phyloP scores from a whole-genome alignment of 2,329 filamentous ascomycete species.

The Sclerotinia spermophila region DNA sequence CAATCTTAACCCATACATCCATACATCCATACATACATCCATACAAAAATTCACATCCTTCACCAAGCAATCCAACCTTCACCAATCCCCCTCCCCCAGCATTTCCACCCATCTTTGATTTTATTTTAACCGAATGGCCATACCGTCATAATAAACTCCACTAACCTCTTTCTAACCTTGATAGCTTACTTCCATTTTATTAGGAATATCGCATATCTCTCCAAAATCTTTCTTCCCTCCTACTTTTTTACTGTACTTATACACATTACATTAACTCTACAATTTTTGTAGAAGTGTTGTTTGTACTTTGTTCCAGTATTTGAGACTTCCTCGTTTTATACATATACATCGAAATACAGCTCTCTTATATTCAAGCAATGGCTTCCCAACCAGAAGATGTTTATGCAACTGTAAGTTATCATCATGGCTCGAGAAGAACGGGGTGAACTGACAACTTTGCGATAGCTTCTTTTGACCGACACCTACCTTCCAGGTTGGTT shows the following conservation, averaged over 20 bases:
- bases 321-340: too few species aligned
- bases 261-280: not conserved
- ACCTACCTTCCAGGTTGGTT: constrained; percentile 80
- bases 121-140: not conserved
- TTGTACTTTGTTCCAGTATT: not conserved
- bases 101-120: not conserved
- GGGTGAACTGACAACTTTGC: constrained; percentile 20
- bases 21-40: not conserved
- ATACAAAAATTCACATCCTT: not conserved
- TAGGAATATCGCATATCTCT: not conserved
- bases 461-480: constrained; percentile 86
- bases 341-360: not conserved
- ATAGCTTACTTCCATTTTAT: not conserved
- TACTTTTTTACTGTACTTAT: not conserved
- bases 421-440: constrained; percentile 21
- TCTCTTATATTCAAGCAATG: constrained; percentile 36
- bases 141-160: not conserved
- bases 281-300: not conserved
- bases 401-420: constrained; percentile 56
- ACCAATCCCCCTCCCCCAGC: constrained; percentile 1
- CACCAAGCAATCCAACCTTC: not conserved
- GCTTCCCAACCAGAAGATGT: constrained; percentile 50
- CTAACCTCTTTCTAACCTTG: not conserved
- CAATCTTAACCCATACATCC: not conserved
- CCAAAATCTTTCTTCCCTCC: not conserved